Base-by-base conservation (phyloP, 139 green algal genomes). In the Astrephomene gubernaculifera region DNA sequence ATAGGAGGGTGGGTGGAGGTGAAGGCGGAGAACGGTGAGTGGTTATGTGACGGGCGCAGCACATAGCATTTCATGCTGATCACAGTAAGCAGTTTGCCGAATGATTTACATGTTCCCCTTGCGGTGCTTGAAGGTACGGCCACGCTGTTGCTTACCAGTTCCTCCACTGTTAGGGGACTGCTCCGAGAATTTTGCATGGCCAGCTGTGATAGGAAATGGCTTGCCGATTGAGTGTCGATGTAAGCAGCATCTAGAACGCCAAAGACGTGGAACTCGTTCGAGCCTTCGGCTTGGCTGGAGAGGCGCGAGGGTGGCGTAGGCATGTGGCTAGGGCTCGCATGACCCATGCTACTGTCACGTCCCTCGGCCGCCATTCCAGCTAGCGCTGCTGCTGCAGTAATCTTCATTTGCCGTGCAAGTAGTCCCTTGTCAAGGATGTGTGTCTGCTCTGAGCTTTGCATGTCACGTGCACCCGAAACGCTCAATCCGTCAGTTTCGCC, bases 201-300 rank as follows among this genome's bases (percentile, higher is more conserved):
- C 17, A 80, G 45, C 45, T 80, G 45, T 3, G 71, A 67, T 17
- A 80, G 45, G 33, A 80, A 80, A 31, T 61, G 31, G 17, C 45
- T 45, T 8, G 71, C 71, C 33, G 71, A 24, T n/a, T 65, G 45
- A 36, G 31, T 24, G 22, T 80, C 71, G 14, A 80, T 57, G 10
- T 80, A 12, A 43, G 71, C 71, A 31, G 21, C 43, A 1, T 80
- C 45, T 7, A 80, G 71, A 1, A 65, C 45, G 8, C 65, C 71
- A 49, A 80, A 80, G 5, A 80, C 31, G 9, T 44, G 36, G 27
- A 38, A 75, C 21, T 75, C 68, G 68, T 75, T 57, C 68, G 38
- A 75, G 14, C 68, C 68, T 33, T 75, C 9, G 22, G 68, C 14
- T 75, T 39, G 41, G 2, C 27, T 35, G 68, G 57, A n/a, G n/a